A percentile compares a stretch with the other conserved stretches of the same genome.
phyloP scores from a whole-genome alignment of 495 filamentous ascomycete species.

The Opeltia flavorubescens region DNA sequence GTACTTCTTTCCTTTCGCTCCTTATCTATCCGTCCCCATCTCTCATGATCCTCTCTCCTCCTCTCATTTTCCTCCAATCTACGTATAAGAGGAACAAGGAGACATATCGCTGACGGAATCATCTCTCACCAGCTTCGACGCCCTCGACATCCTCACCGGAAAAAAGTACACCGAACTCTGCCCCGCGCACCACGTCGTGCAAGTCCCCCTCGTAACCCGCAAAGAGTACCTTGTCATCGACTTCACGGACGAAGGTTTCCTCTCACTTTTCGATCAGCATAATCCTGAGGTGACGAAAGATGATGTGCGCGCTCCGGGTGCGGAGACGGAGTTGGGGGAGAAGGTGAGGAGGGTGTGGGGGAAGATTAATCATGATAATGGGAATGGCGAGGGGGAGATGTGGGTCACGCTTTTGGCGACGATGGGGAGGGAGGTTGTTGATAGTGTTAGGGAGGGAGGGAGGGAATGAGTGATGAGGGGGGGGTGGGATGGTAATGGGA shows the following conservation, averaged over 20 bases:
- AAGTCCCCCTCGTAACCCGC: neutral
- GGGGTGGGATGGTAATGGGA: neutral
- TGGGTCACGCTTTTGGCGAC: neutral
- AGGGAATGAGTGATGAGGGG: neutral
- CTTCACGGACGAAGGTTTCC: neutral
- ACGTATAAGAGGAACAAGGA: too few relatives aligned
- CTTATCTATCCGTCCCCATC: neutral
- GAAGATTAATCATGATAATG: too few relatives aligned
- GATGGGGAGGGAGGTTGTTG: neutral
- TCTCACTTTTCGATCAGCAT: neutral
- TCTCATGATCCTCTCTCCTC: neutral
- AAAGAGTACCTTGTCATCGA: neutral
- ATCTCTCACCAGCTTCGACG: slow-evolving; percentile 4
- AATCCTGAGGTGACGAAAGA: neutral
- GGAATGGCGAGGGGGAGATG: neutral
- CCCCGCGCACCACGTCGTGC: neutral
- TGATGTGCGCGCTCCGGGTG: neutral
- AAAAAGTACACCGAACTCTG: neutral
- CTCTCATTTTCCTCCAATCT: neutral
- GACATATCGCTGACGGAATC: too few relatives aligned
- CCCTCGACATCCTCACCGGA: neutral
- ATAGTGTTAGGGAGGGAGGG: neutral
- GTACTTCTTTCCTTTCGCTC: neutral
- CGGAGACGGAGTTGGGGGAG: neutral
- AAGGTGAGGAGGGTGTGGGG: neutral